These are phyloP conservation scores for Lagerstroemia speciosa DNA, from an alignment of 345 rosid species.

Conservation along the genomic window DNA sequence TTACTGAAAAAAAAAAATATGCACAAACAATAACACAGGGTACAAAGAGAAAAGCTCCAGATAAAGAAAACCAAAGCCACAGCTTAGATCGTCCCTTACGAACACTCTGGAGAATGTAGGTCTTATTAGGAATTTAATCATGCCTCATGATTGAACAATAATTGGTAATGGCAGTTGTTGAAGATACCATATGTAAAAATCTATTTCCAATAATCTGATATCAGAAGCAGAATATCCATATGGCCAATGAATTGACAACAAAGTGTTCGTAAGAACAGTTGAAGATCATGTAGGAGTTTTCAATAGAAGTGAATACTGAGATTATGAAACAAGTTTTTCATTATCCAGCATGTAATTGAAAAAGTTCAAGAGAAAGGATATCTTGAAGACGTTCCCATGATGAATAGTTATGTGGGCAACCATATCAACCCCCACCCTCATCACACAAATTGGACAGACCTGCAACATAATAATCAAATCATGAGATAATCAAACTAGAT, in stretches of 20 bases:
- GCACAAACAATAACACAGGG: neutral
- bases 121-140: neutral
- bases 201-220: neutral
- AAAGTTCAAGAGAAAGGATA: slow-evolving; percentile 47
- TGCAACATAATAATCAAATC: slow-evolving; percentile 23
- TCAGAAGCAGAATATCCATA: neutral
- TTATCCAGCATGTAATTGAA: neutral
- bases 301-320: neutral
- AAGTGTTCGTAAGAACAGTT: neutral
- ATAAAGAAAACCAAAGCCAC: neutral
- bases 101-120: neutral
- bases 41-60: neutral
- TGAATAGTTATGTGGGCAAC: slow-evolving; percentile 90
- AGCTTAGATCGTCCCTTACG: neutral
- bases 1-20: neutral
- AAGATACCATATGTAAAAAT: neutral
- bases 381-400: slow-evolving; percentile 83
- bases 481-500: neutral
- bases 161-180: neutral
- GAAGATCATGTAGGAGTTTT: neutral
- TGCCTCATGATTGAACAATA: neutral
- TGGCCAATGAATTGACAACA: neutral
- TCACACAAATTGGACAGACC: slow-evolving; percentile 90
- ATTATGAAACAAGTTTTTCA: neutral
- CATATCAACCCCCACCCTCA: slow-evolving; percentile 93